A percentile compares a stretch with the other conserved stretches of the same genome.
Conservation (phyloP, 2,329 filamentous ascomycete species). For the Phaeosphaeriaceae sp. region DNA sequence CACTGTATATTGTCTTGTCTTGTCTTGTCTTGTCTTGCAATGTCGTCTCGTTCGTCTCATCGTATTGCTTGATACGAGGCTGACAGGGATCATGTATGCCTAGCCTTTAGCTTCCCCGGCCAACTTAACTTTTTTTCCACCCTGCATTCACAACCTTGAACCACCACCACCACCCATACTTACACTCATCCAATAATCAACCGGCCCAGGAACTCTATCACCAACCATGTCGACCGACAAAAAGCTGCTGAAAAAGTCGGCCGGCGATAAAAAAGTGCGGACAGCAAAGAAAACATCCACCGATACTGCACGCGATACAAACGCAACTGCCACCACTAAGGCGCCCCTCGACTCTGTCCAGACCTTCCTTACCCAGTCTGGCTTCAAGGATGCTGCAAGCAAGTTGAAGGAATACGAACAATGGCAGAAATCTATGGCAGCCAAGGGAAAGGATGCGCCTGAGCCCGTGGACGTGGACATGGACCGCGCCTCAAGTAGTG, state of each 20-base stretch:
- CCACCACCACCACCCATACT: conserved; percentile 6
- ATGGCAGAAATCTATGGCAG: conserved; percentile 33
- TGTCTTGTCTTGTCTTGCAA: background rate
- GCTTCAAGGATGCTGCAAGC: conserved; percentile 39
- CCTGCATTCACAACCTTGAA: conserved; percentile 8
- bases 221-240: conserved; percentile 35
- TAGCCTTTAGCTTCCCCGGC: conserved; percentile 10
- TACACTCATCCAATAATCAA: background rate
- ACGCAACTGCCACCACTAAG: conserved; percentile 9
- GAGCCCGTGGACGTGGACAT: conserved; percentile 42
- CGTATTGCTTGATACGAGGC: conserved; percentile 22
- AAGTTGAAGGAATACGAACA: conserved; percentile 35
- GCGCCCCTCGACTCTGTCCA: conserved; percentile 40
- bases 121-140: conserved; percentile 29
- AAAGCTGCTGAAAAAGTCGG: conserved; percentile 19
- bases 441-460: conserved; percentile 20
- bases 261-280: conserved; percentile 26
- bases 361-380: conserved; percentile 43
- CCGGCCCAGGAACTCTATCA: conserved; percentile 8
- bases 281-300: background rate
- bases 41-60: conserved; percentile 18
- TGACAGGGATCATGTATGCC: too few species aligned
- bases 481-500: conserved; percentile 30
- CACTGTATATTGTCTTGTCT: too few species aligned
- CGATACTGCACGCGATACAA: conserved; percentile 7